Percentiles rank a stretch among this genome's conserved stretches.
Conservation (phyloP, 2,329 filamentous ascomycete genomes). For the Ophiostoma ulmi region DNA sequence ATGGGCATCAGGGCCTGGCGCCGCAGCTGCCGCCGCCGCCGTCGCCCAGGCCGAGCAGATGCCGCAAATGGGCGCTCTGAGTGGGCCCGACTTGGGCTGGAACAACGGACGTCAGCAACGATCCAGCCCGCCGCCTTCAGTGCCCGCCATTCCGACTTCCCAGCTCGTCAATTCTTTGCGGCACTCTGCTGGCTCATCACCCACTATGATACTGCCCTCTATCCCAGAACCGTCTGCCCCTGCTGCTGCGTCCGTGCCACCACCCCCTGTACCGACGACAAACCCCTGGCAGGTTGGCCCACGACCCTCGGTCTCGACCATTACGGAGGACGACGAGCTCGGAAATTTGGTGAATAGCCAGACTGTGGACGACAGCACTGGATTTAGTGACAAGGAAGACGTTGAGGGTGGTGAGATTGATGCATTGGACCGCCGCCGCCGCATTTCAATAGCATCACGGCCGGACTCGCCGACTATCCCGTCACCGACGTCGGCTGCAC, state of each 20-base stretch:
- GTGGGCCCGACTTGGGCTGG: slow-evolving; percentile 27
- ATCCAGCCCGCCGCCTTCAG: slow-evolving; percentile 3
- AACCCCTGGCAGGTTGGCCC: slow-evolving; percentile 29
- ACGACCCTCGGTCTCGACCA: slow-evolving; percentile 24
- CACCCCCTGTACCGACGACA: slow-evolving; percentile 23
- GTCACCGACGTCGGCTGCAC: slow-evolving; percentile 1
- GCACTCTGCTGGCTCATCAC: slow-evolving; percentile 9
- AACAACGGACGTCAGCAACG: slow-evolving; percentile 21
- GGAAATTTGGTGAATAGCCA: slow-evolving; percentile 12
- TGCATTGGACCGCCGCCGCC: slow-evolving; percentile 23
- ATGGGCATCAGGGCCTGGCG: background rate
- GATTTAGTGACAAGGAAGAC: background rate
- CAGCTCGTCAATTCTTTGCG: slow-evolving; percentile 15
- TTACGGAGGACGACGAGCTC: slow-evolving; percentile 23
- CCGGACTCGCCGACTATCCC: slow-evolving; percentile 29
- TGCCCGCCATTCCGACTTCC: background rate
- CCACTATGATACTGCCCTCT: slow-evolving; percentile 10
- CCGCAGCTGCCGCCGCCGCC: background rate
- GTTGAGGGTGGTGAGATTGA: background rate
- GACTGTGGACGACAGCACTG: background rate
- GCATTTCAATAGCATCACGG: slow-evolving; percentile 21
- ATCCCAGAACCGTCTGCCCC: slow-evolving; percentile 21
- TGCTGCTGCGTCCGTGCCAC: slow-evolving; percentile 20
- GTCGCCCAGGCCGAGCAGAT: slow-evolving; percentile 1
- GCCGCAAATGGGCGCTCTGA: slow-evolving; percentile 25